Percentiles rank a stretch among this genome's conserved stretches.
phyloP scores from a whole-genome alignment of 208 protist genomes.

The Trypanosoma caninum region DNA sequence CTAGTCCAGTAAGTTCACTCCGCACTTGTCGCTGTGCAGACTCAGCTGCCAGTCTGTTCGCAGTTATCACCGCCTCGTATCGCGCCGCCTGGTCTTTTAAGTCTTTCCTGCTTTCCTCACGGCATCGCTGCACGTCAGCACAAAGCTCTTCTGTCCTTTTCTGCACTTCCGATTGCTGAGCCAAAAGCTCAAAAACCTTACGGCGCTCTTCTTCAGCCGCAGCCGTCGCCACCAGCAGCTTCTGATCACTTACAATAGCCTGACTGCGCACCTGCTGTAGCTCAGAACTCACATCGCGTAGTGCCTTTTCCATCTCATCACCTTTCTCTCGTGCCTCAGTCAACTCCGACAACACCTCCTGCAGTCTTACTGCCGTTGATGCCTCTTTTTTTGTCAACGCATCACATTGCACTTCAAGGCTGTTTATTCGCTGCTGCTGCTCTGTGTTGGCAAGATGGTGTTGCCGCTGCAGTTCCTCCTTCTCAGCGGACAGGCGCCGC shows the following conservation, averaged over 20 bases:
- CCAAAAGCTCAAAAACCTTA: background rate
- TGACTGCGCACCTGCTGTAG: slow-evolving; percentile 9
- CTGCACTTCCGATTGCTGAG: background rate
- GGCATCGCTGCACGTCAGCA: background rate
- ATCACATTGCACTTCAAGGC: slow-evolving; percentile 10
- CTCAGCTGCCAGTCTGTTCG: background rate
- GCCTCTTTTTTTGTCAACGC: background rate
- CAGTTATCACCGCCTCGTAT: slow-evolving; percentile 4
- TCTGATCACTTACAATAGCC: slow-evolving; percentile 6
- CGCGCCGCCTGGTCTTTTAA: slow-evolving; percentile 7
- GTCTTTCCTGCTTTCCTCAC: slow-evolving; percentile 5
- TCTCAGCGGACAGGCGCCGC: slow-evolving; percentile 13
- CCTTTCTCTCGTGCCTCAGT: background rate
- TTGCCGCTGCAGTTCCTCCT: slow-evolving; percentile 22
- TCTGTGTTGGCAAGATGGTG: slow-evolving; percentile 2
- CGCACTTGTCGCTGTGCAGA: background rate
- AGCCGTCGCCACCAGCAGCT: slow-evolving; percentile 16
- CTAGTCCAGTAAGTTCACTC: background rate
- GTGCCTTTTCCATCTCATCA: slow-evolving; percentile 6
- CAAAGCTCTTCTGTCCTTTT: background rate
- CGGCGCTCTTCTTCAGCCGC: slow-evolving; percentile 2
- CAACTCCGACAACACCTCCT: slow-evolving; percentile 2
- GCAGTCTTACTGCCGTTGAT: background rate
- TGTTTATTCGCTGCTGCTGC: slow-evolving; percentile 13
- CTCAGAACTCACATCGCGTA: slow-evolving; percentile 15